Base-by-base conservation (phyloP, 2,329 filamentous ascomycete genomes). In the Penicillium sclerotiorum region DNA sequence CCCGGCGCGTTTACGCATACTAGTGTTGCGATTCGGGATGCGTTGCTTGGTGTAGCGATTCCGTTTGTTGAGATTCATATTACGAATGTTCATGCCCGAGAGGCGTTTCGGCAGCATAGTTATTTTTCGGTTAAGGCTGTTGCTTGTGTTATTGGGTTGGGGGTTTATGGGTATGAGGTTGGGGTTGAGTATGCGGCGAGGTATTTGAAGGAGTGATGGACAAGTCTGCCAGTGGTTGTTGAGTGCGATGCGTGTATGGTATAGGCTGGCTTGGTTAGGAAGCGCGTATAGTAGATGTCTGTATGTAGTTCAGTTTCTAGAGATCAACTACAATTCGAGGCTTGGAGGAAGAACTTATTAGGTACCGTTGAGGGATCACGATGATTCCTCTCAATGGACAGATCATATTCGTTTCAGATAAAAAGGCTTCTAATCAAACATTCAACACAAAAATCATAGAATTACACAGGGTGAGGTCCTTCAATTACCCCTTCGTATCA, bases 31-130 rank as follows among this genome's bases (percentile, higher is more conserved):
- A 75, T 90, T 47, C 75, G 88, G 20, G 88, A 90, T 67, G 87
- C 88, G 0, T 71, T 90, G 13, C 65, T 83, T 0, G 87, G 81
- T 5, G 84, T 88, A 0, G 76, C 77, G 8, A 81, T 90, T 17
- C 87, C 87, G 0, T 90, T 90, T 62, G 73, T 90, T 36, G 88
- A 91, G 70, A 67, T 89, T 9, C 87, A 90, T 63, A 77, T 90
- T 13, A 83, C 77, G 39, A 90, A 90, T 65, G 78, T 89, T 2
- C 86, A 90, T 65, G 77, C 80, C 20, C 70, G 88, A 17, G 88
- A 90, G 71, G 58, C 73, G 2, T 90, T 81, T 53, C 74, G 87
- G 37, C 78, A 82, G 57, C 81, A 85, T 52, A 88, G 84, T 56
- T 89, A 86, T 63, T 70, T 90, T 56, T 82, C 80, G 54, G 87